phyloP scores from a whole-genome alignment of 2,329 filamentous ascomycete genomes.

The Aspergillus nomiae region DNA sequence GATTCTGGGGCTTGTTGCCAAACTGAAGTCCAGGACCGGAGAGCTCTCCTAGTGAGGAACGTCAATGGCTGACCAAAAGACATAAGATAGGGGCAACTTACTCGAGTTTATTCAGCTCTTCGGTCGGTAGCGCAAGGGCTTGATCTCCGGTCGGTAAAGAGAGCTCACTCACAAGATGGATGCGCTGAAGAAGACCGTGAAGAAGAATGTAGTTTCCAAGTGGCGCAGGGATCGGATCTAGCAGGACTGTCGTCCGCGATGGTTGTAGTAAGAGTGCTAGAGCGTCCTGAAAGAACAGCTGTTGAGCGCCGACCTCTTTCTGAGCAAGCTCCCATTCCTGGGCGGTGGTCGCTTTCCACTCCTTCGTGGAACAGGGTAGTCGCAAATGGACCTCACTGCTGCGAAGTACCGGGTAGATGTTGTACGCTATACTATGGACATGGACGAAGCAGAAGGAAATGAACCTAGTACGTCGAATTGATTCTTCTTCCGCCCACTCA shows the following conservation, averaged over 20 bases:
- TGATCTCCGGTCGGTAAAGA: constrained; percentile 34
- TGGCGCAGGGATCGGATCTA: constrained; percentile 44
- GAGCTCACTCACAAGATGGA: constrained; percentile 45
- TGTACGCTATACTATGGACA: constrained; percentile 42
- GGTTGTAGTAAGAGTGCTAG: constrained; percentile 35
- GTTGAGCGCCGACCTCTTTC: constrained; percentile 28
- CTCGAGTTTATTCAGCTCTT: constrained; percentile 39
- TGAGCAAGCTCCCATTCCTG: constrained; percentile 36
- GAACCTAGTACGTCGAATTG: constrained; percentile 38
- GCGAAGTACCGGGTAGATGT: constrained; percentile 40
- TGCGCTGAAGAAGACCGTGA: constrained; percentile 71
- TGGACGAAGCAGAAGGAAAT: constrained; percentile 43
- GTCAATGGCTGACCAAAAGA: not conserved
- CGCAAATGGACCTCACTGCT: constrained; percentile 41
- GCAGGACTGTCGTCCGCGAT: constrained; percentile 26
- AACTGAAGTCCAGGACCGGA: constrained; percentile 38
- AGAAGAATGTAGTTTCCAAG: constrained; percentile 72
- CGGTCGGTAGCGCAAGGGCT: constrained; percentile 32
- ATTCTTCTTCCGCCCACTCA: constrained; percentile 40
- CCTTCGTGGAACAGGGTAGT: constrained; percentile 40
- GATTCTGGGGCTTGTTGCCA: constrained; percentile 41
- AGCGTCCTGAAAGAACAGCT: constrained; percentile 39
- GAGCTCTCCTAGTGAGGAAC: constrained; percentile 27
- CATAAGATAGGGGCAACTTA: constrained; percentile 13
- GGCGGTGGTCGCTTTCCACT: constrained; percentile 37